phyloP scores from a whole-genome alignment of 345 rosid genomes.

The Leavenworthia alabamica region DNA sequence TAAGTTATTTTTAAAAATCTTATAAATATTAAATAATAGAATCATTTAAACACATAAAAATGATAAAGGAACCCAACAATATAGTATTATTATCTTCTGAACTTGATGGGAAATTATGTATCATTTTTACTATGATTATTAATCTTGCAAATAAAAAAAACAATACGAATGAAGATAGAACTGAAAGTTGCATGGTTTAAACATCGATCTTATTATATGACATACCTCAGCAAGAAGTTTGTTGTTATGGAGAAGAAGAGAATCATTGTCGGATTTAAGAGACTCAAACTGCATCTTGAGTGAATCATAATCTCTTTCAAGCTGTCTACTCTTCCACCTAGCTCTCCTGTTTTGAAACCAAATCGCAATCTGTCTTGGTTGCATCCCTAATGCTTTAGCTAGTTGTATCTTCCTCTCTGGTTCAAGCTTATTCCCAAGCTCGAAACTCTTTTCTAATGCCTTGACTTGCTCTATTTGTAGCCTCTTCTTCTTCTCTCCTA shows the following conservation, averaged over 20 bases:
- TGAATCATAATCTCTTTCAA: conserved; percentile 56
- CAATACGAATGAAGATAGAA: neutral
- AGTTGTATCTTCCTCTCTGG: conserved; percentile 68
- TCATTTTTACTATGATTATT: neutral
- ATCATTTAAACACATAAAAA: neutral
- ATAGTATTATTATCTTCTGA: neutral
- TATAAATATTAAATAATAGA: neutral
- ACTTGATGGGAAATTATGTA: no score
- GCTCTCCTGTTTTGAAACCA: conserved; percentile 81
- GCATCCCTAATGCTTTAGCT: conserved; percentile 61
- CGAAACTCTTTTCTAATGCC: conserved; percentile 68
- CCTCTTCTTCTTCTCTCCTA: conserved; percentile 74
- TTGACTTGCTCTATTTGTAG: conserved; percentile 59
- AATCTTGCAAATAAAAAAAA: neutral
- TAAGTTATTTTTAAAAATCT: neutral
- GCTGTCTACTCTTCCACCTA: conserved; percentile 73
- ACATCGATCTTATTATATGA: neutral
- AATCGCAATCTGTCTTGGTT: conserved; percentile 64
- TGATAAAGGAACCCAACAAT: neutral
- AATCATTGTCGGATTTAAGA: conserved; percentile 54
- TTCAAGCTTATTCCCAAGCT: conserved; percentile 69
- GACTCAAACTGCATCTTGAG: conserved; percentile 60
- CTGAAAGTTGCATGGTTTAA: no score
- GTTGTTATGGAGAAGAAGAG: conserved; percentile 58
- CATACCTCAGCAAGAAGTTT: conserved; percentile 58